Percentiles rank a stretch among this genome's conserved stretches.
These are phyloP conservation scores for Ephemerocybe angulata DNA, from an alignment of 768 basidiomycete genomes.

Conservation along the genomic window DNA sequence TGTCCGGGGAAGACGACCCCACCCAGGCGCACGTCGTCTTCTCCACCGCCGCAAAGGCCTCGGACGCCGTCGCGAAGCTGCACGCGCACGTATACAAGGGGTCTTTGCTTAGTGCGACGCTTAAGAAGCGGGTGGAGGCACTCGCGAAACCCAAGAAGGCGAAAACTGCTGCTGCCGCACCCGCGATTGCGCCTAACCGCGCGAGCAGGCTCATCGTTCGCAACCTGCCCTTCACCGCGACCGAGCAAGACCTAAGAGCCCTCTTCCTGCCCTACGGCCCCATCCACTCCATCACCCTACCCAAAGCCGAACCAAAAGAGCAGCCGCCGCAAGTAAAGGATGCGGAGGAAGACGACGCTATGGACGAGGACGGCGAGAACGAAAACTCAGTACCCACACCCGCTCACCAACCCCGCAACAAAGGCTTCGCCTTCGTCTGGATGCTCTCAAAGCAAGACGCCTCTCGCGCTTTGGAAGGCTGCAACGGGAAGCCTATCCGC, in stretches of 20 bases:
- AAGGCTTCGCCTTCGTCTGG: slow-evolving; percentile 96
- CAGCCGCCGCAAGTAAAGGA: no score
- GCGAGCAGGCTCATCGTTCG: slow-evolving; percentile 85
- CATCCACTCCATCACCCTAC: slow-evolving; percentile 81
- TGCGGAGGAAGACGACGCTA: slow-evolving; percentile 27
- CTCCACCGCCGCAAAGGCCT: slow-evolving; percentile 59
- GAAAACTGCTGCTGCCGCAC: slow-evolving; percentile 16
- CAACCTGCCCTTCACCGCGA: slow-evolving; percentile 82
- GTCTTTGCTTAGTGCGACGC: slow-evolving; percentile 73
- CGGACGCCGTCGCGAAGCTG: slow-evolving; percentile 70
- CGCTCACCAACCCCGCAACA: slow-evolving; percentile 41
- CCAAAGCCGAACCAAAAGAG: slow-evolving; percentile 33
- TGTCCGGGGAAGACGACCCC: slow-evolving; percentile 42
- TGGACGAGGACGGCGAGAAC: slow-evolving; percentile 19
- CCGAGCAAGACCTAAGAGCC: slow-evolving; percentile 80
- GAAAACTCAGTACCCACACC: no score
- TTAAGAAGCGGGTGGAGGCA: slow-evolving; percentile 81
- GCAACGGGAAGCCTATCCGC: slow-evolving; percentile 71
- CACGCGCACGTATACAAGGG: slow-evolving; percentile 95
- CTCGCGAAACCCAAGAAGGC: slow-evolving; percentile 44
- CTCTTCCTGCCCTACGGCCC: slow-evolving; percentile 87
- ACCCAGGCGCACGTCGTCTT: slow-evolving; percentile 69
- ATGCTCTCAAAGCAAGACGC: slow-evolving; percentile 84
- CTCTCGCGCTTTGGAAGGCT: slow-evolving; percentile 71
- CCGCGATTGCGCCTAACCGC: slow-evolving; percentile 49